A percentile compares a stretch with the other conserved stretches of the same genome.
Conservation (phyloP, 306 rosid genomes). For the Pyrus pyrifolia region DNA sequence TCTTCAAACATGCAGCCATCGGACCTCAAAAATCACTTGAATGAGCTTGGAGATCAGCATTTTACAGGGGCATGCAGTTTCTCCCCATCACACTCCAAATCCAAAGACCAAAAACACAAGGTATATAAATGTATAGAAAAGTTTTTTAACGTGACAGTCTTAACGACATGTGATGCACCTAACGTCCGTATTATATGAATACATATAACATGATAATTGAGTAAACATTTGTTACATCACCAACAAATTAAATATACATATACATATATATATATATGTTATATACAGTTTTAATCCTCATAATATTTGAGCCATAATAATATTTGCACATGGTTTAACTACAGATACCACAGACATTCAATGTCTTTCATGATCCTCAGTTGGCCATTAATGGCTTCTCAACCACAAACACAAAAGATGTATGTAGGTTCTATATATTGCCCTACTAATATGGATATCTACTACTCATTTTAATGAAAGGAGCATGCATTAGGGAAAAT, state of each 20-base stretch:
- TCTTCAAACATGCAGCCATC: conserved; percentile 55
- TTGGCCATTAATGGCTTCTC: conserved; percentile 41
- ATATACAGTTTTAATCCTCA: too few species aligned
- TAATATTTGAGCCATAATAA: too few species aligned
- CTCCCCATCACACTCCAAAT: conserved; percentile 35
- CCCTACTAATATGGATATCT: too few species aligned
- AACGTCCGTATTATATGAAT: too few species aligned
- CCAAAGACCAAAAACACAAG: conserved; percentile 59
- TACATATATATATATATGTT: too few species aligned
- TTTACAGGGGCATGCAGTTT: conserved; percentile 81
- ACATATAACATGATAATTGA: too few species aligned
- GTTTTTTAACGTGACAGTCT: too few species aligned
- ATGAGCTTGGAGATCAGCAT: conserved; percentile 81
- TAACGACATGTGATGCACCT: too few species aligned
- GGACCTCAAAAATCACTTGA: conserved; percentile 62
- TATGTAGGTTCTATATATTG: conserved; percentile 26
- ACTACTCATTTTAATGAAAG: too few species aligned
- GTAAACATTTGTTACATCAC: too few species aligned
- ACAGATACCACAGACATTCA: conserved; percentile 73
- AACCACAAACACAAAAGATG: conserved; percentile 59
- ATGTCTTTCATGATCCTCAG: conserved; percentile 52
- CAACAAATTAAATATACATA: too few species aligned
- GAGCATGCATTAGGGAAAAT: too few species aligned
- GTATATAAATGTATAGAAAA: conserved; percentile 6
- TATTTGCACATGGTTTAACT: background rate